Conservation (phyloP, 495 filamentous ascomycete genomes). For the Cryomyces minteri region DNA sequence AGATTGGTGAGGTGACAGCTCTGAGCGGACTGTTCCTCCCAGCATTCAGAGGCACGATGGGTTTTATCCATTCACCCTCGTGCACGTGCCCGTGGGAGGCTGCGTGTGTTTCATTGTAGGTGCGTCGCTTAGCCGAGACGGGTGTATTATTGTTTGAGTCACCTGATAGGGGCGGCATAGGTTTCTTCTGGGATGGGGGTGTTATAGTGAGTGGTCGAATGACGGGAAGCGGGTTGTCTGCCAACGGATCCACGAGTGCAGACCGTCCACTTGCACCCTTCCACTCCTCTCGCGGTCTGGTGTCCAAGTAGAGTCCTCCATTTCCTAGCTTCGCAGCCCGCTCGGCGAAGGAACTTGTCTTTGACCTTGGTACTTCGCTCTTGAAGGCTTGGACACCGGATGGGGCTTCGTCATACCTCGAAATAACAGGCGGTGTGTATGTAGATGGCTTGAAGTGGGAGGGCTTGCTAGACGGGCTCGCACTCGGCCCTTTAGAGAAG, state of each 20-base stretch:
- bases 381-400: conserved; percentile 8
- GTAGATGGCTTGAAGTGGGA: too few species aligned
- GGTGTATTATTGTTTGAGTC: neutral
- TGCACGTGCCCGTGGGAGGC: neutral
- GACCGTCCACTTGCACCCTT: conserved; percentile 30
- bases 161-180: neutral
- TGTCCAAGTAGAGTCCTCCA: neutral
- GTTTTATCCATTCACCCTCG: conserved; percentile 18
- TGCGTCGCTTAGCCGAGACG: conserved; percentile 1
- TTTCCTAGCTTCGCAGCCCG: neutral
- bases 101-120: too few species aligned
- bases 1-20: conserved; percentile 11
- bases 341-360: neutral
- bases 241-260: conserved; percentile 21
- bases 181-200: neutral
- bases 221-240: neutral
- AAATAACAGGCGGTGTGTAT: too few species aligned
- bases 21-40: conserved; percentile 17
- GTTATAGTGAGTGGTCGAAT: neutral
- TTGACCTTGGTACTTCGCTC: neutral
- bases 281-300: conserved; percentile 15
- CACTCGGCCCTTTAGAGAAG: too few species aligned
- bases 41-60: conserved; percentile 19
- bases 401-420: too few species aligned
- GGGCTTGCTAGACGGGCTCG: too few species aligned